phyloP scores from a whole-genome alignment of 2,329 filamentous ascomycete species.

The Clonostachys solani region DNA sequence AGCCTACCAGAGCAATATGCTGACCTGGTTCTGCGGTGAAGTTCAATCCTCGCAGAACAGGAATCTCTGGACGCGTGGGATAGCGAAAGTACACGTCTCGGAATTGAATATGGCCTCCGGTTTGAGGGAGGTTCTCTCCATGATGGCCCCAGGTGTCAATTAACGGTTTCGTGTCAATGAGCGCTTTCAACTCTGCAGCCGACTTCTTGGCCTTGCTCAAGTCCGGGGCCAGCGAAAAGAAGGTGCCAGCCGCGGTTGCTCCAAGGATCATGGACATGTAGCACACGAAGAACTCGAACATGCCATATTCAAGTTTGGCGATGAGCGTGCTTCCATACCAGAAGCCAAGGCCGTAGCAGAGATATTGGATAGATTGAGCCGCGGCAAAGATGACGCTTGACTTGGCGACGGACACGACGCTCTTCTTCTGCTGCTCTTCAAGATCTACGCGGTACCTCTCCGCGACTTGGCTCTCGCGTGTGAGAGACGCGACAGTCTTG shows the following conservation, averaged over 20 bases:
- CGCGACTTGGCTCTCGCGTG: constrained; percentile 79
- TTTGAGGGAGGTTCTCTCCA: not conserved
- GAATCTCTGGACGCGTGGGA: constrained; percentile 64
- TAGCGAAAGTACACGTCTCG: constrained; percentile 92
- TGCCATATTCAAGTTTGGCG: constrained; percentile 47
- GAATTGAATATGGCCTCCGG: constrained; percentile 64
- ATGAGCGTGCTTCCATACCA: constrained; percentile 86
- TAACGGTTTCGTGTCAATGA: constrained; percentile 1
- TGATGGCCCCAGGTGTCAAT: not conserved
- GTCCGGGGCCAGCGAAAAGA: constrained; percentile 4
- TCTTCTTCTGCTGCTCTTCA: constrained; percentile 25
- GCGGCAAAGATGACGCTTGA: constrained; percentile 58
- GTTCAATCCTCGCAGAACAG: not conserved
- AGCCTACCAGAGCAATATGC: constrained; percentile 73
- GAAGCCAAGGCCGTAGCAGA: constrained; percentile 83
- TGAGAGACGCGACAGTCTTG: constrained; percentile 87
- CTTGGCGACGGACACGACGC: constrained; percentile 42
- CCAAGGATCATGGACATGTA: constrained; percentile 46
- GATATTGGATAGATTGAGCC: constrained; percentile 66
- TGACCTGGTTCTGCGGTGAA: constrained; percentile 24
- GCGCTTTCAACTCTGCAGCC: not conserved
- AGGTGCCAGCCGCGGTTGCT: constrained; percentile 19
- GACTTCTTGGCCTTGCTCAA: constrained; percentile 1
- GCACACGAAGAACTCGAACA: constrained; percentile 45
- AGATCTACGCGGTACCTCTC: constrained; percentile 58